A percentile compares a stretch with the other conserved stretches of the same genome.
Conservation (phyloP, 176 grass and related monocot species). For the Zea mays region DNA sequence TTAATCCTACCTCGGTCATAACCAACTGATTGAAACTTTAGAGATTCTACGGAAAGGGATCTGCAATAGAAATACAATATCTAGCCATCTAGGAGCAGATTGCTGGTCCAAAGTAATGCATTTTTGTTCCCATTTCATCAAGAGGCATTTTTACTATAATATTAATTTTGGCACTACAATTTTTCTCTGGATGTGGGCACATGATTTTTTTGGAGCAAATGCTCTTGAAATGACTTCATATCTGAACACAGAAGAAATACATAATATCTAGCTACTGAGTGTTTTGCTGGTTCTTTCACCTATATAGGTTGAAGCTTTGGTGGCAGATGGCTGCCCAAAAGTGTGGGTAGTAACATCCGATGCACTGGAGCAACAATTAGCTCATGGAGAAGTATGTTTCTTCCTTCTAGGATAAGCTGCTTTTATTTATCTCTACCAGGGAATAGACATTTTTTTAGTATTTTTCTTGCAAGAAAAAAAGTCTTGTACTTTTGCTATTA, state of each 20-base stretch:
- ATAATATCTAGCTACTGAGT: not conserved
- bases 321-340: slow-evolving; percentile 74
- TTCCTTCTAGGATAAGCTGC: not conserved
- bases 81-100: not conserved
- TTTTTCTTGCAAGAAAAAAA: too few relatives aligned
- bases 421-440: slow-evolving; percentile 3
- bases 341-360: slow-evolving; percentile 89
- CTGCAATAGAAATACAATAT: not conserved
- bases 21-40: not conserved
- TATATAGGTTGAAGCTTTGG: slow-evolving; percentile 87
- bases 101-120: slow-evolving; percentile 3
- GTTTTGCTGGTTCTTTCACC: slow-evolving; percentile 36
- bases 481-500: not conserved
- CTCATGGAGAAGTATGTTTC: slow-evolving; percentile 64
- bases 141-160: not conserved
- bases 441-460: not conserved
- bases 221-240: not conserved
- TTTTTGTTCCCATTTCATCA: not conserved
- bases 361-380: slow-evolving; percentile 75
- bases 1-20: not conserved
- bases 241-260: not conserved
- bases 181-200: not conserved
- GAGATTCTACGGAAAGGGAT: not conserved
- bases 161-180: slow-evolving; percentile 9
- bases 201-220: slow-evolving; percentile 25